These are phyloP conservation scores for Podaxis rugospora DNA, from an alignment of 768 basidiomycete genomes.

Conservation along the genomic window DNA sequence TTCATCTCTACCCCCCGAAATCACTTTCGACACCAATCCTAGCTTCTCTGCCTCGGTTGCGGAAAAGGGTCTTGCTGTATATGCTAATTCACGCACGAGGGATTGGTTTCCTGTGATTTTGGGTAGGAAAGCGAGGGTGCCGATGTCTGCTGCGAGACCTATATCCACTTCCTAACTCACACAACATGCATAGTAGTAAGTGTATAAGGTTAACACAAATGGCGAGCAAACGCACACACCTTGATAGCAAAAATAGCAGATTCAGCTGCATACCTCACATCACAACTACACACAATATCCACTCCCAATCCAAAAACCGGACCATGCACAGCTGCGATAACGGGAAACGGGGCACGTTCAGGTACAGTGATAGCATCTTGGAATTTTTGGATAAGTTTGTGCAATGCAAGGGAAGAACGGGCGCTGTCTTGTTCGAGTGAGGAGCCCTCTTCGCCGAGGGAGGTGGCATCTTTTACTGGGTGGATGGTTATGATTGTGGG, in stretches of 20 bases:
- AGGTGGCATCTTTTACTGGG: constrained; percentile 27
- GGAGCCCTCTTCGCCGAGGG: constrained; percentile 20
- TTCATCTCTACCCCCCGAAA: constrained; percentile 59
- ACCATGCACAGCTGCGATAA: constrained; percentile 81
- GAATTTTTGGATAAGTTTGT: constrained; percentile 49
- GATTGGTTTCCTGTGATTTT: constrained; percentile 75
- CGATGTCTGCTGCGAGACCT: constrained; percentile 85
- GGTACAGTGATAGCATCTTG: constrained; percentile 70
- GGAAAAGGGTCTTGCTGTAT: constrained; percentile 69
- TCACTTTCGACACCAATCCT: constrained; percentile 72
- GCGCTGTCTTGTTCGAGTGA: constrained; percentile 39
- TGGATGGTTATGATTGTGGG: neutral
- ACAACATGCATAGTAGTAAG: neutral
- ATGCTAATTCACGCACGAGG: constrained; percentile 68
- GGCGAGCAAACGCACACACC: constrained; percentile 39
- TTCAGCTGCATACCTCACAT: constrained; percentile 70
- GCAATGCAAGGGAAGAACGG: constrained; percentile 44
- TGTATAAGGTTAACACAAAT: constrained; percentile 27
- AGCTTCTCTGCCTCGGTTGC: constrained; percentile 61
- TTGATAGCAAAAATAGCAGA: constrained; percentile 69
- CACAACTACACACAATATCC: constrained; percentile 72
- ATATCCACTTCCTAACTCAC: constrained; percentile 73
- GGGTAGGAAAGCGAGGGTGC: constrained; percentile 77
- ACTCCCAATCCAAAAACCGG: constrained; percentile 71
- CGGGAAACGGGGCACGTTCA: constrained; percentile 67